Evolutionary conservation across 139 green algal species (phyloP).

Genomic region (Zygnema circumcarinatum): DNA sequence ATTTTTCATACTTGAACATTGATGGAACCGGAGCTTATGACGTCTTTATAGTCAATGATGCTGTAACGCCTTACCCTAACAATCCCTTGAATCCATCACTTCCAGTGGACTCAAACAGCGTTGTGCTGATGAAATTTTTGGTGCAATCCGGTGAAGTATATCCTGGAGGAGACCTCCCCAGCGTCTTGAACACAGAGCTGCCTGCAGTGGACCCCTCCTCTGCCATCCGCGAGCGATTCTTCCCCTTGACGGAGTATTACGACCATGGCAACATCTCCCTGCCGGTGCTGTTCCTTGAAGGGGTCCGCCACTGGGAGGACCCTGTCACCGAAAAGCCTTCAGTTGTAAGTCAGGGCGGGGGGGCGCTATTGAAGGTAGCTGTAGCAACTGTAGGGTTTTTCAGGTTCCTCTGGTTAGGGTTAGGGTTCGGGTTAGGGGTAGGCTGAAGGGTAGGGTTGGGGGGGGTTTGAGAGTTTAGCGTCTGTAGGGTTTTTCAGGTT

Average conservation of each 20-base stretch:
- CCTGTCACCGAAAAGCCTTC: neutral
- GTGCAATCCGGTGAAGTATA: neutral
- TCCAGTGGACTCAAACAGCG: neutral
- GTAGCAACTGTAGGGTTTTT: neutral
- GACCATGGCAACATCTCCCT: neutral
- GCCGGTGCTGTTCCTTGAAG: neutral
- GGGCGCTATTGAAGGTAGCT: neutral
- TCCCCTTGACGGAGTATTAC: slow-evolving; percentile 1
- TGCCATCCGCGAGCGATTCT: neutral
- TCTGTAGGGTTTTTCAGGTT: too few relatives aligned
- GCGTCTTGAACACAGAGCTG: neutral
- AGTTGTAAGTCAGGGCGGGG: neutral
- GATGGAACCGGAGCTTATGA: neutral
- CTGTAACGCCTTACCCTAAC: neutral
- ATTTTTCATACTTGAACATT: slow-evolving; percentile 1
- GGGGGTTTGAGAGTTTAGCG: too few relatives aligned
- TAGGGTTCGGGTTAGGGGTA: too few relatives aligned
- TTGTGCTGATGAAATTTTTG: slow-evolving; percentile 24
- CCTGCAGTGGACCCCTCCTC: neutral
- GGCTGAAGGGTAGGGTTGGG: too few relatives aligned
- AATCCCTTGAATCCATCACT: neutral
- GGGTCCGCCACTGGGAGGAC: neutral
- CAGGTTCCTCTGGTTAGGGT: neutral
- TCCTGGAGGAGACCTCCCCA: neutral
- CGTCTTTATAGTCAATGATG: slow-evolving; percentile 27